These are phyloP conservation scores for Geotrichum klebahnii DNA, from an alignment of 1,139 yeast genomes.

Conservation along the genomic window DNA sequence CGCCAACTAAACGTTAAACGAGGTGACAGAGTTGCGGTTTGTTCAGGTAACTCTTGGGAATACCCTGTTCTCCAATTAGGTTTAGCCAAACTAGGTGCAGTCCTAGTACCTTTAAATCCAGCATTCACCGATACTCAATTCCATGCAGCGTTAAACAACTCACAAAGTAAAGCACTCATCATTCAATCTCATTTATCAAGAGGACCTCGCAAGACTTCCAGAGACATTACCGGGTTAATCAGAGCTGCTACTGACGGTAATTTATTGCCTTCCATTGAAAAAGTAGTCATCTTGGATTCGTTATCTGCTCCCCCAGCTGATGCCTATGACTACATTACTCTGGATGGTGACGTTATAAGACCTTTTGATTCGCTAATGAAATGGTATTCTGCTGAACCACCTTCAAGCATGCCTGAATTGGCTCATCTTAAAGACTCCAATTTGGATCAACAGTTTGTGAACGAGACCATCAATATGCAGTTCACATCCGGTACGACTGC, in stretches of 20 bases:
- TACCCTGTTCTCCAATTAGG: conserved; percentile 36
- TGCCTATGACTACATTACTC: conserved; percentile 2
- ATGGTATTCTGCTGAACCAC: conserved; percentile 16
- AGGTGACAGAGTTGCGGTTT: conserved; percentile 37
- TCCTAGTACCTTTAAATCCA: conserved; percentile 37
- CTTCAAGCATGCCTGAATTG: conserved; percentile 20
- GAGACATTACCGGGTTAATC: conserved; percentile 19
- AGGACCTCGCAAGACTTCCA: conserved; percentile 20
- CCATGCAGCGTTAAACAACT: conserved; percentile 30
- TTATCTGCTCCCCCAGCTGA: conserved; percentile 18
- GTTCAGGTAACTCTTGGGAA: conserved; percentile 37
- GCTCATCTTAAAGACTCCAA: conserved; percentile 19
- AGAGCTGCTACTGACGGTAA: conserved; percentile 19
- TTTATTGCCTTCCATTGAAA: conserved; percentile 15
- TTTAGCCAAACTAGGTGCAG: conserved; percentile 36
- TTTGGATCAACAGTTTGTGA: conserved; percentile 22
- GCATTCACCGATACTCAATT: conserved; percentile 37
- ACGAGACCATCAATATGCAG: conserved; percentile 36
- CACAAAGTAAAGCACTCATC: conserved; percentile 32
- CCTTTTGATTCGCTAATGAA: conserved; percentile 21
- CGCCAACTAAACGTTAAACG: conserved; percentile 26
- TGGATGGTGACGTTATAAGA: conserved; percentile 17
- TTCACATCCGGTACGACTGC: conserved; percentile 39
- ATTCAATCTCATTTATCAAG: conserved; percentile 28
- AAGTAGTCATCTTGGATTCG: conserved; percentile 19